Conservation (phyloP, 257 asterid species). For the Parsonsia alboflavescens region DNA sequence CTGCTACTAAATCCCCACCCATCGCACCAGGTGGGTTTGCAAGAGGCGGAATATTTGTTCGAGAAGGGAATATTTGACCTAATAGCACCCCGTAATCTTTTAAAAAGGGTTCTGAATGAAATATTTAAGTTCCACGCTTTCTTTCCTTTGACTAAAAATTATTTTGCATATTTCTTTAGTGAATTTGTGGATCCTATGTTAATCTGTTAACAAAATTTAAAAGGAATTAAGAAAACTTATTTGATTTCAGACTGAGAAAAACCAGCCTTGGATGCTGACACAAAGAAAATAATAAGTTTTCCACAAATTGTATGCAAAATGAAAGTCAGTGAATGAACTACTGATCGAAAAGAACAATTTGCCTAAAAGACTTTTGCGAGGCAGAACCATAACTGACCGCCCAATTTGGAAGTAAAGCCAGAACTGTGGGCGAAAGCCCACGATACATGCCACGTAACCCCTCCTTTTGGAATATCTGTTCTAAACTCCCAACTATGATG, state of each 20-base stretch:
- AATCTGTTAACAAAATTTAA: neutral
- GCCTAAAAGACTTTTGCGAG: neutral
- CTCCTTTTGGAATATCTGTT: slow-evolving; percentile 73
- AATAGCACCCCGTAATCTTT: no score
- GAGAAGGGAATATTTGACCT: no score
- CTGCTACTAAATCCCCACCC: no score
- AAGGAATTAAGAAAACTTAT: neutral
- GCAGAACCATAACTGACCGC: slow-evolving; percentile 47
- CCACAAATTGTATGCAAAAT: neutral
- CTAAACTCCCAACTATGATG: slow-evolving; percentile 80
- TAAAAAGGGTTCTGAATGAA: no score
- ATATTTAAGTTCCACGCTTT: no score
- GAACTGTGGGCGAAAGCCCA: slow-evolving; percentile 90
- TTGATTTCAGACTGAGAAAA: neutral
- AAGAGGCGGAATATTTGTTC: no score
- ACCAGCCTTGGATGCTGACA: neutral
- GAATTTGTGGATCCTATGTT: neutral
- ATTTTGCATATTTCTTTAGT: neutral
- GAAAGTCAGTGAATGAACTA: neutral
- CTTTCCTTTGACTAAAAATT: no score
- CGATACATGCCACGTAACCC: slow-evolving; percentile 96
- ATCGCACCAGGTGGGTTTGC: no score
- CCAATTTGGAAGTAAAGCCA: slow-evolving; percentile 96
- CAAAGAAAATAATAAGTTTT: neutral
- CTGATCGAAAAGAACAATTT: neutral